phyloP scores from a whole-genome alignment of 768 basidiomycete genomes.

The Boletus sensibilis region DNA sequence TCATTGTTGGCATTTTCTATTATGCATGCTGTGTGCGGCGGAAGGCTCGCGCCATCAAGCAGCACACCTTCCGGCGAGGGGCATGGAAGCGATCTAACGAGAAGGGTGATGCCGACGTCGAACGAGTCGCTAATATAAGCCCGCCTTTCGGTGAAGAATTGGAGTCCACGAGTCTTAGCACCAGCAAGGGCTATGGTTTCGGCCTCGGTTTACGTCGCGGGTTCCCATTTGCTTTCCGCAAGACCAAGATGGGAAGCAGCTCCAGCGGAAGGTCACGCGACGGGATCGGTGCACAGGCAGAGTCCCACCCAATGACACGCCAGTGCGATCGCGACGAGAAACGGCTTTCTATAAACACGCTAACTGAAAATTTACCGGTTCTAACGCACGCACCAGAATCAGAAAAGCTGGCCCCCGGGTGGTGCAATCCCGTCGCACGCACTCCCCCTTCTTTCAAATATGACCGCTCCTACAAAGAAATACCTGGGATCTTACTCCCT shows the following conservation, averaged over 20 bases:
- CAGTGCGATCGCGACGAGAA: conserved; percentile 30
- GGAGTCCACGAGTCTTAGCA: conserved; percentile 29
- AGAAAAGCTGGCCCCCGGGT: conserved; percentile 35
- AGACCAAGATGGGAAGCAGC: conserved; percentile 19
- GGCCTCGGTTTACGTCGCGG: conserved; percentile 32
- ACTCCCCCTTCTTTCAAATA: conserved; percentile 15
- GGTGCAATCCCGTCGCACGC: conserved; percentile 26
- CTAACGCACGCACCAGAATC: conserved; percentile 26
- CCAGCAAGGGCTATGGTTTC: conserved; percentile 35
- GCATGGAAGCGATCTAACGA: not conserved
- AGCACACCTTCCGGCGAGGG: not conserved
- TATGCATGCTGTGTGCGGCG: conserved; percentile 50
- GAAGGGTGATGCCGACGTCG: conserved; percentile 7
- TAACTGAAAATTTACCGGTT: conserved; percentile 19
- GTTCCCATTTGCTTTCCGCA: conserved; percentile 26
- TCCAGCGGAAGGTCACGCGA: conserved; percentile 21
- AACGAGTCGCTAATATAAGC: conserved; percentile 5
- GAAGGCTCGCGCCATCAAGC: conserved; percentile 35
- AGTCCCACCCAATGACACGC: conserved; percentile 23
- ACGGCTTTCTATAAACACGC: conserved; percentile 24
- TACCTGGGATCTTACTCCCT: conserved; percentile 21
- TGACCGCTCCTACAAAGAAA: not conserved
- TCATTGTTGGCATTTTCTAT: conserved; percentile 44
- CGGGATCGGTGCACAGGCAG: conserved; percentile 7
- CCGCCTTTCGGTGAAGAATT: conserved; percentile 23